Base-by-base conservation (phyloP, 2,329 filamentous ascomycete species). In the Hypoxylon sp. region DNA sequence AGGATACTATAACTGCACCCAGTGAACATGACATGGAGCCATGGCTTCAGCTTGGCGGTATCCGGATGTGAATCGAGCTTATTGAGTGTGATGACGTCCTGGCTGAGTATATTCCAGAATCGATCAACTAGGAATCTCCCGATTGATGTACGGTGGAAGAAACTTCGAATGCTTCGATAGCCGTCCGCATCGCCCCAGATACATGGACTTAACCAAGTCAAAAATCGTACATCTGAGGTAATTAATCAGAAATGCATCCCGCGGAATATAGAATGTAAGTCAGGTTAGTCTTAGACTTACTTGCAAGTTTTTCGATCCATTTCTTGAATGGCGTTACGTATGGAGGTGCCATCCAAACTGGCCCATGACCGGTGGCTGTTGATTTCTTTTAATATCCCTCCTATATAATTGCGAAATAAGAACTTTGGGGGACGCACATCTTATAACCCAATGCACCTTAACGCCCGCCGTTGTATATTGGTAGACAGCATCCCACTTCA, bases 171-270 rank as follows among this genome's bases (percentile, higher is more conserved):
- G 5, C 76, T 78, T 3, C 82, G 78, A 69, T 85, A 90, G 0
- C 89, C 90, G 71, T 89, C 89, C 2, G 83, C 85, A 2, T 83
- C 81, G 2, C 89, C 90, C 89, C 90, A 95, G 23, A 91, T 84
- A 74, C 91, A 94, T 0, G 92, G 91, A 50, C 87, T 90, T 76
- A 94, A 88, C 88, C 90, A 94, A 1, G 88, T 90, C 45, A 94
- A 78, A 64, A 91, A 82, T 0, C 92, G 87, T 0, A 85, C 89
- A 39, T 84, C 81, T 82, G n/a, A n/a, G n/a, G 32, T 2, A 46
- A 29, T 12, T 23, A 8, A 11, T 55, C 16, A 55, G 52, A 55
- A 46, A 46, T n/a, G 5, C 0, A 14, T n/a, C 5, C 9, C 29
- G 7, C 29, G 9, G 25, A 5, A 23, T 32, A 23, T 32, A 9